Evolutionary conservation across 2,329 filamentous ascomycete genomes (phyloP), one percentile per base, ranked within the genome.

Genomic region (Bretziella fagacearum): DNA sequence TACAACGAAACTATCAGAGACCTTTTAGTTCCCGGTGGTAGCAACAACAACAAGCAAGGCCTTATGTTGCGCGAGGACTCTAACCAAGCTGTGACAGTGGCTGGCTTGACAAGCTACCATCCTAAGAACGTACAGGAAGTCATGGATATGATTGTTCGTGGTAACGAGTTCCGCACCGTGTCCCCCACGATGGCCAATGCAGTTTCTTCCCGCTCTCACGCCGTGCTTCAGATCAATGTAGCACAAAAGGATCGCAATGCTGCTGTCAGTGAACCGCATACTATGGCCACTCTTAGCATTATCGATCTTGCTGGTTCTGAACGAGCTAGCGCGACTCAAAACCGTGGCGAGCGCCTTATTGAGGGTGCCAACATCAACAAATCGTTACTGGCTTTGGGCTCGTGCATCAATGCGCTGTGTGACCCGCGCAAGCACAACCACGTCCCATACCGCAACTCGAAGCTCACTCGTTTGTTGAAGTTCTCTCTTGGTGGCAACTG

Each of bases 291-390:
- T 0, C 72, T 98, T 37, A 96, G 89, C 59, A 96, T 98, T 57
- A 98, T 98, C 60, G 91, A 98, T 66, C 67, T 98, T 55, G 91
- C 91, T 3, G 91, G 91, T 44, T 96, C 87, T 54, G 91, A 98
- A 63, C 78, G 91, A 56, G 91, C 91, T 1, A 95, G 87, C 49
- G 91, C 87, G 20, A 98, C 91, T 17, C 94, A 95, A 66, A 98
- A 98, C 62, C 72, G 91, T 47, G 91, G 91, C 48, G 89, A 94
- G 59, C 74, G 91, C 30, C 67, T 98, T 30, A 70, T 87, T 11
- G 91, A 98, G 63, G 91, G 91, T 53, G 91, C 91, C 56, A 98
- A 98, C 63, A 98, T 98, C 74, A 98, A 98, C 74, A 95, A 96
- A 60, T 98, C 91, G 1, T 71, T 98, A 2, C 76, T 98, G 13